phyloP scores from a whole-genome alignment of 2,329 filamentous ascomycete species.

The Pseudocercospora macadamiae region DNA sequence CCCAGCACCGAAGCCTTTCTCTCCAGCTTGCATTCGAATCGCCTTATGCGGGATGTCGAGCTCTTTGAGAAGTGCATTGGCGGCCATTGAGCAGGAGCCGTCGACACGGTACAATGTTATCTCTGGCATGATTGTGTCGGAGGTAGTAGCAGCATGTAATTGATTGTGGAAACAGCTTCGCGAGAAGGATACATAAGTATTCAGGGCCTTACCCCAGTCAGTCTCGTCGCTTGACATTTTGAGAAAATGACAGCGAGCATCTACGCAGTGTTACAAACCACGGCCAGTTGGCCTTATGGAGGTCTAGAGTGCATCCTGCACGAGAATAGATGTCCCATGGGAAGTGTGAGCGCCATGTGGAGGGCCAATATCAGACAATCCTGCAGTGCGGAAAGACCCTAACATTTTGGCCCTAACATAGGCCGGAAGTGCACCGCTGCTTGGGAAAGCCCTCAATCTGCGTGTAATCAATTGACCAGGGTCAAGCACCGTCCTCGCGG shows the following conservation, averaged over 20 bases:
- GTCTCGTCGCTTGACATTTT: not conserved
- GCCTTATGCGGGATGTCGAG: not conserved
- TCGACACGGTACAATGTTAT: not conserved
- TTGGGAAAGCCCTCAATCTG: constrained; percentile 3
- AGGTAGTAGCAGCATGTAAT: not conserved
- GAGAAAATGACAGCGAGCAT: not conserved
- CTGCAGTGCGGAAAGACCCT: not conserved
- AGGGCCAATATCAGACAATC: not conserved
- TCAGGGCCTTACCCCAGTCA: not conserved
- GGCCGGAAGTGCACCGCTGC: not conserved
- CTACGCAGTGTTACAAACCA: not conserved
- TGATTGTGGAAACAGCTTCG: not conserved
- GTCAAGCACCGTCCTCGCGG: too few species aligned
- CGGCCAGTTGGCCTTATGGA: not conserved
- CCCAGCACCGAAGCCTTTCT: not conserved
- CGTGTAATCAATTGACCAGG: too few species aligned
- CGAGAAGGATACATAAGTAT: not conserved
- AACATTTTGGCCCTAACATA: too few species aligned
- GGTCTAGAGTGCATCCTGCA: not conserved
- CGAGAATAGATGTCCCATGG: not conserved
- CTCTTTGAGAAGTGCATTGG: not conserved
- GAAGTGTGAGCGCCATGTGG: not conserved
- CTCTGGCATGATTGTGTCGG: not conserved
- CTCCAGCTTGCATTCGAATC: not conserved
- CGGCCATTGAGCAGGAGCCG: not conserved